These are phyloP conservation scores for California macrophylla DNA, from an alignment of 441 rosid genomes.

Conservation along the genomic window DNA sequence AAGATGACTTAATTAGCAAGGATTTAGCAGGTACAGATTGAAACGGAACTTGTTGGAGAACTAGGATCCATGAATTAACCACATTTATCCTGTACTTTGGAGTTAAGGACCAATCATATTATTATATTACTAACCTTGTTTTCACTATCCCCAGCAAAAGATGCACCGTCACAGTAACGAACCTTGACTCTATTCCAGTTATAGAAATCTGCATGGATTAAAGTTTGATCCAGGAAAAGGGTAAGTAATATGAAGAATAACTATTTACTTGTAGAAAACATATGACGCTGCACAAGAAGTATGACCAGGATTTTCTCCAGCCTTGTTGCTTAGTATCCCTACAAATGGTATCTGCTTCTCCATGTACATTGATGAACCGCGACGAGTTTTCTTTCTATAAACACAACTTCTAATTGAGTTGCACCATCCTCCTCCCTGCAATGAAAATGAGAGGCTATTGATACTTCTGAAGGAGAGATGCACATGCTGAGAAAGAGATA, in stretches of 20 bases:
- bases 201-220: constrained; percentile 35
- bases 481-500: neutral
- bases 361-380: constrained; percentile 63
- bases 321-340: constrained; percentile 55
- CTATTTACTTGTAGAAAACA: neutral
- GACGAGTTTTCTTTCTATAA: constrained; percentile 56
- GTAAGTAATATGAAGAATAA: neutral
- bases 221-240: neutral
- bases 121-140: constrained; percentile 34
- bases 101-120: neutral
- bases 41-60: neutral
- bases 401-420: constrained; percentile 42
- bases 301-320: constrained; percentile 53
- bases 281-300: neutral
- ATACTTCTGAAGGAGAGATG: constrained; percentile 1
- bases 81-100: neutral
- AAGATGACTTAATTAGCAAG: neutral
- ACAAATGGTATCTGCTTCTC: constrained; percentile 51
- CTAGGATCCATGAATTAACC: neutral
- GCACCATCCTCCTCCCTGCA: constrained; percentile 84
- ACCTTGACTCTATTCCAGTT: constrained; percentile 59
- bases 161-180: constrained; percentile 57
- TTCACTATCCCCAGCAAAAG: constrained; percentile 45
- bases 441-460: neutral
- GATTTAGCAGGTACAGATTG: neutral